A percentile compares a stretch with the other conserved stretches of the same genome.
phyloP scores from a whole-genome alignment of 148 eudicot species.

The Tetragonia tetragonoides region DNA sequence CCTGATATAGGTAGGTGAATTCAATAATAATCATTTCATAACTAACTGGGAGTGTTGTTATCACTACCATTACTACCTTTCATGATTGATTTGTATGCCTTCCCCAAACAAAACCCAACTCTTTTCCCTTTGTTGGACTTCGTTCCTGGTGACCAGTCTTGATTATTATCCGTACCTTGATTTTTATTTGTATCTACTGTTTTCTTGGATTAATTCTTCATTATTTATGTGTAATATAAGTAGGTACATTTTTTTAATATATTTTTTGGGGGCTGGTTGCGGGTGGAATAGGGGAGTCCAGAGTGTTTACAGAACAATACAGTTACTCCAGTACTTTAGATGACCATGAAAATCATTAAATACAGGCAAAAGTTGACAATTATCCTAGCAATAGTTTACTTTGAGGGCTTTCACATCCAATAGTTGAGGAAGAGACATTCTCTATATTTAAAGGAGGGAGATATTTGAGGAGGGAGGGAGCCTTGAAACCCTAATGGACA shows the following conservation, averaged over 20 bases:
- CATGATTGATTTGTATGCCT: not conserved
- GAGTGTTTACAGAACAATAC: no score
- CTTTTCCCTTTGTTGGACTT: not conserved
- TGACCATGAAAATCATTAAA: no score
- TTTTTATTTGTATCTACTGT: not conserved
- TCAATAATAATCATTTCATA: not conserved
- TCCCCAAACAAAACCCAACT: no score
- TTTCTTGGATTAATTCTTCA: not conserved
- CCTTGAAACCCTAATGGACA: no score
- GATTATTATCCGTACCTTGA: not conserved
- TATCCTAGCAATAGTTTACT: no score
- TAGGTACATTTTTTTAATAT: not conserved
- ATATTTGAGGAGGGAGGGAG: no score
- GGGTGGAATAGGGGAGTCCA: not conserved
- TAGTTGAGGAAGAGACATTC: no score
- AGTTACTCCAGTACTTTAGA: no score
- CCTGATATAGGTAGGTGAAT: not conserved
- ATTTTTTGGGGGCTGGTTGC: not conserved
- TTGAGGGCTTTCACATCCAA: no score
- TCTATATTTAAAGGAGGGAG: no score
- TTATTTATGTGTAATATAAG: not conserved
- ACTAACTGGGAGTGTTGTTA: not conserved
- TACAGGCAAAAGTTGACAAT: no score
- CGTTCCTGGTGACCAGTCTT: not conserved
- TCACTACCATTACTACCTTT: not conserved